Percentiles rank a stretch among this genome's conserved stretches.
These are phyloP conservation scores for Scheffersomyces segobiensis DNA, from an alignment of 1,139 yeast species.

Conservation along the genomic window DNA sequence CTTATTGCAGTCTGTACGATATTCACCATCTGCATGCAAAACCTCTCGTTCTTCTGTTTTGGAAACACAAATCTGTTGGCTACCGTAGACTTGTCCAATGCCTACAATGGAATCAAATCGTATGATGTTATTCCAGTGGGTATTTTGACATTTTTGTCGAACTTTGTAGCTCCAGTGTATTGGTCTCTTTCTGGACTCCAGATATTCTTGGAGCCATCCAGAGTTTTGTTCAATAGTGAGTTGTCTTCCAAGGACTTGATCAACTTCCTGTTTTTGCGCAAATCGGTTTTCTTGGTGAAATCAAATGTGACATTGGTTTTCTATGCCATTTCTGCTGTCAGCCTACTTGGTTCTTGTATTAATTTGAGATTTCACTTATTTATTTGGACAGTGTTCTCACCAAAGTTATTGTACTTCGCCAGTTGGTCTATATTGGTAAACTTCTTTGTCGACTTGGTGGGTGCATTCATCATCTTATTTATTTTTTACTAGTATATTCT, in stretches of 20 bases:
- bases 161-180: constrained; percentile 81
- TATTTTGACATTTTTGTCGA: constrained; percentile 71
- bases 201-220: constrained; percentile 37
- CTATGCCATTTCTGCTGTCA: constrained; percentile 59
- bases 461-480: constrained; percentile 15
- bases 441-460: constrained; percentile 37
- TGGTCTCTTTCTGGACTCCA: constrained; percentile 68
- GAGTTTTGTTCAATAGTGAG: constrained; percentile 11
- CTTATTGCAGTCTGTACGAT: constrained; percentile 22
- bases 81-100: constrained; percentile 84
- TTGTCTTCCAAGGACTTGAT: constrained; percentile 13
- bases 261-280: constrained; percentile 24
- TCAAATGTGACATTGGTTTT: constrained; percentile 44
- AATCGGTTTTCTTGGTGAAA: constrained; percentile 36
- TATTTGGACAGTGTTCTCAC: constrained; percentile 97
- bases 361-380: constrained; percentile 81
- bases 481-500: background rate
- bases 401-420: constrained; percentile 77
- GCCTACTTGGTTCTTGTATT: constrained; percentile 69
- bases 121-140: constrained; percentile 80
- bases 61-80: constrained; percentile 94
- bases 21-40: constrained; percentile 51
- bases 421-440: constrained; percentile 70
- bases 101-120: constrained; percentile 79
- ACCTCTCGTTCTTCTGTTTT: constrained; percentile 77